Percentiles rank a stretch among this genome's conserved stretches.
Evolutionary conservation across 225 moss, liverwort and hornwort species (phyloP).

Genomic region (Takakia lepidozioides): DNA sequence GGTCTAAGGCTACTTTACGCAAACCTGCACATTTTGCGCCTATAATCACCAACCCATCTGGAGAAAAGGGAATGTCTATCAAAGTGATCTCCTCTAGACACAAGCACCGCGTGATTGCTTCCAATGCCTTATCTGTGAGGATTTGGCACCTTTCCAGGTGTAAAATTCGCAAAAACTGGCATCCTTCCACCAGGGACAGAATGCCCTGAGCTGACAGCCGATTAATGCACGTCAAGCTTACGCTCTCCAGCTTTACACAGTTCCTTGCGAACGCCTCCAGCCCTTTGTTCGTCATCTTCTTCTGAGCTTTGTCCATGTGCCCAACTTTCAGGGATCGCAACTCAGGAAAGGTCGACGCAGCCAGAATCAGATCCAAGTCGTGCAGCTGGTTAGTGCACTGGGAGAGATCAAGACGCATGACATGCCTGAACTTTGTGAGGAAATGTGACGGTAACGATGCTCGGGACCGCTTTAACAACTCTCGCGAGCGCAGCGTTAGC

Average conservation of each 20-base stretch:
- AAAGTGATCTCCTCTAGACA: no score
- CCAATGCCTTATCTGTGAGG: slow-evolving; percentile 59
- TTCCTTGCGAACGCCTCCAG: no score
- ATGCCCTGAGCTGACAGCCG: slow-evolving; percentile 34
- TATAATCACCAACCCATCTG: slow-evolving; percentile 48
- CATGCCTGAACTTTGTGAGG: no score
- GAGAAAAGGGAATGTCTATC: no score
- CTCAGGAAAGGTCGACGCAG: slow-evolving; percentile 43
- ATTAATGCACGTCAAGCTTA: slow-evolving; percentile 37
- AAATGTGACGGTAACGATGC: no score
- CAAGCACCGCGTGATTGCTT: slow-evolving; percentile 40
- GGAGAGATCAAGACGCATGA: slow-evolving; percentile 59
- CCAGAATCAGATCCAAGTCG: slow-evolving; percentile 49
- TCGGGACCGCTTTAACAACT: no score
- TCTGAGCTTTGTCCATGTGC: slow-evolving; percentile 24
- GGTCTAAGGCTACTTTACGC: slow-evolving; percentile 38
- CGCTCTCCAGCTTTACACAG: slow-evolving; percentile 46
- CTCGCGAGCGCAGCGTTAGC: slow-evolving; percentile 45
- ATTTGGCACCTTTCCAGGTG: slow-evolving; percentile 43
- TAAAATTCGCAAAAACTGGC: slow-evolving; percentile 26
- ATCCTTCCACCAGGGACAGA: slow-evolving; percentile 23
- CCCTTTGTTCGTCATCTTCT: slow-evolving; percentile 43
- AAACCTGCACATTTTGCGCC: slow-evolving; percentile 47
- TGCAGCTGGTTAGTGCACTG: slow-evolving; percentile 48
- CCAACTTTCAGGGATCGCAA: slow-evolving; percentile 47